Base-by-base conservation (phyloP, 192 early-diverging fungal species). In the Coemansia sp. region DNA sequence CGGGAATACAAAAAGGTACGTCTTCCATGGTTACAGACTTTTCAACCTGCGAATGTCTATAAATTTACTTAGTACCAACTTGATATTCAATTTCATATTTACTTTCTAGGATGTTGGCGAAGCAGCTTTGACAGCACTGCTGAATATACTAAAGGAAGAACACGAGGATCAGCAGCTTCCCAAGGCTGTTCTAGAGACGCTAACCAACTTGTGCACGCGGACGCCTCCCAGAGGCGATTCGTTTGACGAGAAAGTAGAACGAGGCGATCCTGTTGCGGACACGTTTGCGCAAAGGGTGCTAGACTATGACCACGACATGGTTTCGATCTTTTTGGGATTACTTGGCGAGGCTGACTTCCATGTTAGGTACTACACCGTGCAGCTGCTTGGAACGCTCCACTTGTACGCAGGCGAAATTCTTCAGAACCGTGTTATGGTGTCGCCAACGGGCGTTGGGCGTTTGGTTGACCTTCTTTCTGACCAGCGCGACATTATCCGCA, bases 401-500 rank as follows among this genome's bases (percentile, higher is more conserved):
- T 64, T 82, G 21, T 89, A 68, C 31, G 31, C 68, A 2, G 80
- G 80, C 7, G 80, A 77, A 43, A 57, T 69, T 31, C 64, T 99
- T 10, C 93, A 97, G 70, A 91, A 92, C 12, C 89, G 87, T 63
- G 88, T 97, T 21, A 81, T 99, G 71, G 92, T 90, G 1, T 87
- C 86, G 46, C 95, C 97, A 5, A 88, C 89, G 64, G 92, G 91
- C 20, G 88, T 93, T 55, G 86, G 89, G 1, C 87, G 93, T 25
- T 85, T 99, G 33, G 95, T 99, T 63, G 96, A 96, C 72, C 79
- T 99, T 45, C 83, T 99, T 59, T 92, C 95, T 46, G 95, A 97
- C 66, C 86, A 86, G 52, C 88, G 93, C 45, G 97, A 99, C 52
- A 94, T 96, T 73, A 94, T 99, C 58, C 87, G 97, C 63, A 99